Evolutionary conservation across 148 eudicot species (phyloP), one percentile per base, ranked within the genome.

Genomic region (Chenopodium suecicum): DNA sequence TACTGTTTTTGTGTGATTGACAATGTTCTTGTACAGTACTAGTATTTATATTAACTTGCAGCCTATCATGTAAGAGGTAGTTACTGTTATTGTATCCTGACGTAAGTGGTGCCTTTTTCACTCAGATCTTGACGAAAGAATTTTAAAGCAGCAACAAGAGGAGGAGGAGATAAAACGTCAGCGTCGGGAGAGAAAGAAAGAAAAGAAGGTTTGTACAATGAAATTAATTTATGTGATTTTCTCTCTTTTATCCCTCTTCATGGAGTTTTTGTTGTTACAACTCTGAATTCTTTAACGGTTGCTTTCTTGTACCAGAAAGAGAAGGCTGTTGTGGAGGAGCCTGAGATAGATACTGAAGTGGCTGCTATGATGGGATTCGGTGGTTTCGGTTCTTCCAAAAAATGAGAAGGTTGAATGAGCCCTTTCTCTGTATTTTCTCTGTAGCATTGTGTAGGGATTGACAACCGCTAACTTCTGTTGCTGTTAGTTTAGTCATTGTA

Each of bases 301-400:
- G 54, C 2, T 50, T 65, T 47, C 27, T 27, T 75, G 74, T 68
- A 81, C 72, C 94, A 95, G 99, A 93, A 90, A 85, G 98, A 93
- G 88, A 95, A 93, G 87, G 90, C 77, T 27, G 80, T 83, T 7
- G 97, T 92, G 84, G 98, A 91, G 81, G 96, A 93, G 83, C 81
- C 87, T 69, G 98, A 91, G 79, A 78, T 92, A 14, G 99, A 95
- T 81, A 92, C 92, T 22, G 99, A 95, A 86, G 92, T 95, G 81
- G 99, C 99, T 66, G 92, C 97, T 74, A 86, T 95, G 94, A 95
- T 95, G 99, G 99, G 99, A 41, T 95, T 95, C 82, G 99, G 99
- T 71, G 98, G 99, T 79, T 95, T 95, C 58, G 83, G 93, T 56
- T 89, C 96, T 31, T 93, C 98, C 4, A 95, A 92, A 76, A 95